Evolutionary conservation across 768 basidiomycete species (phyloP), one percentile per base, ranked within the genome.

Genomic region (Hygrophorus russula): DNA sequence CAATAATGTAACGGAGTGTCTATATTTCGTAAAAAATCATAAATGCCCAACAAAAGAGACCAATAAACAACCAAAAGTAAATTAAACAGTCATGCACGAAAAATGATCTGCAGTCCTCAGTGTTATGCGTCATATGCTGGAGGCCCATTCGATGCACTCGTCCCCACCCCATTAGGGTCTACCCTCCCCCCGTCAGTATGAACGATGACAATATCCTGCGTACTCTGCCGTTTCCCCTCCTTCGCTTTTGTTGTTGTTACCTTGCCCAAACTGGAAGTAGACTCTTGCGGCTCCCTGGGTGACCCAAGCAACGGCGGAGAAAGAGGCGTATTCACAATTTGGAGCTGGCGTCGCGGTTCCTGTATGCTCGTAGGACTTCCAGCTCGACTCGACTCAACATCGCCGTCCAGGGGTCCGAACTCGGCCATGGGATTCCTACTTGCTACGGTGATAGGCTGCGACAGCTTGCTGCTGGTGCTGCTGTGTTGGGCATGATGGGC

Each of bases 271-370:
- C 34, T 36, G 14, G 33, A 41, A 44, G 18, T n/a, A 3, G 17
- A 61, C 83, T 7, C 24, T 24, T 3, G 0, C 82, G 80, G 57
- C 90, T 90, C 33, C 79, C 89, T 1, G 91, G 69, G 54, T 92
- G 92, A 39, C 91, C 73, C 20, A 92, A 71, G 56, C 91, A 92
- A 50, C 78, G 88, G 20, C 1, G 51, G 54, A 15, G 60, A 58
- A 18, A 60, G 59, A 15, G 64, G 64, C 4, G 61, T 56, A 41
- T 71, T 70, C 11, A 62, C 63, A 2, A 71, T 61, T 40, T 67
- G 67, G 36, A 71, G 51, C 36, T 51, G 46, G 11, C 52, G 51
- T n/a, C 57, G 58, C 24, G 54, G 60, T 42, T 70, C 64, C 44
- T 63, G 62, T 44, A 67, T 47, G 47, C 64, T 67, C 45, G 62